phyloP scores from a whole-genome alignment of 2,329 filamentous ascomycete species.

The Pestalotiopsis sp. region DNA sequence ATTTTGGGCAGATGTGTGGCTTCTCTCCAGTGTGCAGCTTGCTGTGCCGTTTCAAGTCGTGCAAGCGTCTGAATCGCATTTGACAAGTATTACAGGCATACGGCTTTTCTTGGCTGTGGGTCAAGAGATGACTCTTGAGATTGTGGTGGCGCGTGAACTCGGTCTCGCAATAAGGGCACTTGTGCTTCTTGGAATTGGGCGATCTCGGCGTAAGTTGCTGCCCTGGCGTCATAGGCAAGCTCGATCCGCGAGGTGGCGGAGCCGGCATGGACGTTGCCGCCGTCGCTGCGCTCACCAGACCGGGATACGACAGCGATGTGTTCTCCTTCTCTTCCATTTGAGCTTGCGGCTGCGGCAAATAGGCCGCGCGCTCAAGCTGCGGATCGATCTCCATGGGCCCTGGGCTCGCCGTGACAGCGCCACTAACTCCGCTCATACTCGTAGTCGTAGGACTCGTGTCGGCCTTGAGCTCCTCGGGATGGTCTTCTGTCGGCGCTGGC shows the following conservation, averaged over 20 bases:
- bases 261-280: slow-evolving; percentile 40
- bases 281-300: slow-evolving; percentile 44
- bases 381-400: slow-evolving; percentile 57
- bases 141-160: slow-evolving; percentile 98
- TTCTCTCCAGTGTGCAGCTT: slow-evolving; percentile 97
- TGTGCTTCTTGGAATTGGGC: slow-evolving; percentile 83
- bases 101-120: slow-evolving; percentile 97
- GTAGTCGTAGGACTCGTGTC: slow-evolving; percentile 44
- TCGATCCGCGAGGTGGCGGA: slow-evolving; percentile 54
- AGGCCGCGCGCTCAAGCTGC: slow-evolving; percentile 37
- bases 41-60: slow-evolving; percentile 93
- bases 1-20: slow-evolving; percentile 92
- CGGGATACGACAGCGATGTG: slow-evolving; percentile 58
- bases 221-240: slow-evolving; percentile 54
- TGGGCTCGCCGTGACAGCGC: slow-evolving; percentile 50
- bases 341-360: slow-evolving; percentile 41
- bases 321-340: slow-evolving; percentile 53
- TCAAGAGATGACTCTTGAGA: slow-evolving; percentile 93
- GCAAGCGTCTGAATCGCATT: slow-evolving; percentile 86
- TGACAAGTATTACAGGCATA: slow-evolving; percentile 93
- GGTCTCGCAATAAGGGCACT: slow-evolving; percentile 93
- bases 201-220: slow-evolving; percentile 61
- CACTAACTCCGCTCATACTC: slow-evolving; percentile 40
- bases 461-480: slow-evolving; percentile 30
- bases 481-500: slow-evolving; percentile 31